These are phyloP conservation scores for Penicillium salamii DNA, from an alignment of 495 filamentous ascomycete genomes.

Conservation along the genomic window DNA sequence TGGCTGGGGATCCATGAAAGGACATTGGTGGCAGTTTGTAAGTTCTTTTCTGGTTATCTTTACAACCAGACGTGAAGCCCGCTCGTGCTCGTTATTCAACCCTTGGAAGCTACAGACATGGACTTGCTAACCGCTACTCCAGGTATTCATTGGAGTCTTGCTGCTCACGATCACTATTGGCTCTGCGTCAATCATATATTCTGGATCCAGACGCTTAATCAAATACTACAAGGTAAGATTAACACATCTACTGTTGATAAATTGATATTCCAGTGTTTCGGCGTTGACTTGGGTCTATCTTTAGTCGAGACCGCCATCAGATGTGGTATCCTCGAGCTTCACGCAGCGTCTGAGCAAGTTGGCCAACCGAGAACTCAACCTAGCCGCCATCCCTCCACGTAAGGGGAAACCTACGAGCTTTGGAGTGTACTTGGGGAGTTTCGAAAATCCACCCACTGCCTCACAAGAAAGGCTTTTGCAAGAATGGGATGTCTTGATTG, in stretches of 20 bases:
- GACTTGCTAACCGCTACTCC: constrained; percentile 11
- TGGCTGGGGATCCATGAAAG: constrained; percentile 36
- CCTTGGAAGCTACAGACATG: neutral
- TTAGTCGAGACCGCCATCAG: constrained; percentile 26
- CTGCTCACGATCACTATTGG: constrained; percentile 32
- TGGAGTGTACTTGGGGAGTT: constrained; percentile 48
- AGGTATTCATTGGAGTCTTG: constrained; percentile 41
- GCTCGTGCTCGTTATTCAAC: neutral
- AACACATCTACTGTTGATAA: neutral
- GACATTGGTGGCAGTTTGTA: constrained; percentile 46
- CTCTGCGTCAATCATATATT: constrained; percentile 31
- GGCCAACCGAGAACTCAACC: constrained; percentile 19
- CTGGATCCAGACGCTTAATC: constrained; percentile 13
- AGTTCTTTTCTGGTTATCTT: constrained; percentile 14
- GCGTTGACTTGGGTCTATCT: neutral
- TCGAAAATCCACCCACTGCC: constrained; percentile 31
- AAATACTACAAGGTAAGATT: constrained; percentile 35
- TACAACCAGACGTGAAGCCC: constrained; percentile 1
- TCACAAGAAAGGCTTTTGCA: constrained; percentile 33
- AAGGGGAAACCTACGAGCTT: constrained; percentile 41
- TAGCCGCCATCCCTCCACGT: constrained; percentile 12
- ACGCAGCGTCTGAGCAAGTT: constrained; percentile 26
- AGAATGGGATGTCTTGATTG: constrained; percentile 48
- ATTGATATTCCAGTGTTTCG: neutral
- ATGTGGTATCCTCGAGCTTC: constrained; percentile 30